Base-by-base conservation (phyloP, 1,284 basidiomycete genomes). In the Porogramme epimiltina region DNA sequence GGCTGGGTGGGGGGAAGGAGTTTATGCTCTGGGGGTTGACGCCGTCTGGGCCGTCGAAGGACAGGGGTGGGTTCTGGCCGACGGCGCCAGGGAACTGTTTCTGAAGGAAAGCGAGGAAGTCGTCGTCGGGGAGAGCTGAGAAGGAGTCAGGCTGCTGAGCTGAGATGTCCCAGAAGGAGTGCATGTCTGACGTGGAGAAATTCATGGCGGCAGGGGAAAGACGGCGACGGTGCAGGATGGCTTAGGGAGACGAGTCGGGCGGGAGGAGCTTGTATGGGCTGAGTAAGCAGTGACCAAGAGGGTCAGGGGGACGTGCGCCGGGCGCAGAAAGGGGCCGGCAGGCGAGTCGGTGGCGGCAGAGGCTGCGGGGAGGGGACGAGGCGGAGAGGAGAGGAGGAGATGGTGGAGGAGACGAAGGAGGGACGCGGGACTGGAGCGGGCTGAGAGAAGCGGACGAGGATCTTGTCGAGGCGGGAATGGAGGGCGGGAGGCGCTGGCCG, bases 31-130 rank as follows among this genome's bases (percentile, higher is more conserved):
- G 81, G 0, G 86, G 85, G 61, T 87, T 80, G 51, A 85, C 71
- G 51, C 73, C 75, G 49, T 76, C 66, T 28, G 62, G 67, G 50
- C 65, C 60, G 49, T 68, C 54, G 46, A 64, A 61, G 24, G 68
- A 52, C 45, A 60, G 58, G 54, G 59, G 56, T 15, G 61, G 52
- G 33, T 50, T 5, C 24, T 39, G 23, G 25, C 56, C 64, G 50
- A 59, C 58, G 54, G 50, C 62, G 43, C 61, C 65, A 60, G 45
- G 74, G 62, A 87, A 89, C 66, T 90, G 88, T 62, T 88, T 89
- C 65, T 86, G 83, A 3, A 91, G 77, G 47, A 91, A 76, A 16
- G 85, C 81, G 49, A 91, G 80, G 60, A 91, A 89, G 69, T 90
- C 88, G 63, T 85, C 82, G 63, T 90, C 88, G 25, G 82, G 77